Evolutionary conservation across 305 asterid genomes (phyloP).

Genomic region (Fraxinus floribunda): DNA sequence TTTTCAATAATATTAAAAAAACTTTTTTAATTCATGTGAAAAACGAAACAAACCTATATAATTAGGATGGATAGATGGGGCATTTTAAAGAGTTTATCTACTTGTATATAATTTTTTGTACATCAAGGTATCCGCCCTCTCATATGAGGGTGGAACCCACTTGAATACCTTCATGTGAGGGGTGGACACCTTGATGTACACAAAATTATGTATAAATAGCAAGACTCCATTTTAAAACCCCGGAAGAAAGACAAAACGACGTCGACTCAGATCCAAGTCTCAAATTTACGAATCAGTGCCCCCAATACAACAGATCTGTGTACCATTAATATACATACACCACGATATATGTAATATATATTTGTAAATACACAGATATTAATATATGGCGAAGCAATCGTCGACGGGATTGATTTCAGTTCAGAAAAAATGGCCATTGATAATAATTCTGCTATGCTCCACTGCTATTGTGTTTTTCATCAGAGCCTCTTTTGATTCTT

Average conservation of each 20-base stretch:
- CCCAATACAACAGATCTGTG: conserved; percentile 17
- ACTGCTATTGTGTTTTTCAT: conserved; percentile 63
- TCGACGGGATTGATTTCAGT: conserved; percentile 32
- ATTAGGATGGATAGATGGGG: no score
- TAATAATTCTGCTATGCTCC: conserved; percentile 52
- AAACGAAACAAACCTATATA: no score
- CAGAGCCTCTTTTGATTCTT: conserved; percentile 62
- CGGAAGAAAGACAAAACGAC: background rate
- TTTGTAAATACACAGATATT: background rate
- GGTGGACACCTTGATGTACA: no score
- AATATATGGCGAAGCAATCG: conserved; percentile 54
- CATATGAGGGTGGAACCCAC: no score
- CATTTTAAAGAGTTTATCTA: no score
- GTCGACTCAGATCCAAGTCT: conserved; percentile 4
- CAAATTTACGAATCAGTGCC: conserved; percentile 19
- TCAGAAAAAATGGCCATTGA: conserved; percentile 59
- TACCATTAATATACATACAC: background rate
- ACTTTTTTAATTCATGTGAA: no score
- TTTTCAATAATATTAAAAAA: no score
- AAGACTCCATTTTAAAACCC: background rate
- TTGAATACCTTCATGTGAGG: no score
- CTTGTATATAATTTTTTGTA: no score
- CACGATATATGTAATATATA: background rate
- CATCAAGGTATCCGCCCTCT: no score
- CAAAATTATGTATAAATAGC: no score